Percentiles rank a stretch among this genome's conserved stretches.
phyloP scores from a whole-genome alignment of 192 early-diverging fungal species.

The Lobulomyces angularis region DNA sequence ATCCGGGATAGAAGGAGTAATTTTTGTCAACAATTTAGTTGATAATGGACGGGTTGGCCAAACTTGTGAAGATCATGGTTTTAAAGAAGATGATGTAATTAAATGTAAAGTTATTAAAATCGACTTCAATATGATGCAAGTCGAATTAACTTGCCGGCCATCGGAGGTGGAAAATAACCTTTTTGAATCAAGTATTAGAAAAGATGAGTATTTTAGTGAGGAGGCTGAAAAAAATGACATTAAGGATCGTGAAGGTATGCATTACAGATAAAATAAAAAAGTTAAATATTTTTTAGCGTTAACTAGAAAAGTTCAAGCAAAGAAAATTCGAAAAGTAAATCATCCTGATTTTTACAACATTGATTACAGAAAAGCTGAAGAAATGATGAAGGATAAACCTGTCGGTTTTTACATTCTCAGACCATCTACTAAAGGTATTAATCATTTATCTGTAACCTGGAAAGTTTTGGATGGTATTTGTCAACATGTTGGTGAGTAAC shows the following conservation, averaged over 20 bases:
- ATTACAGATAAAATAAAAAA: neutral
- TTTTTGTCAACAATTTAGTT: constrained; percentile 47
- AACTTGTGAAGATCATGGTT: constrained; percentile 24
- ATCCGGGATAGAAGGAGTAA: constrained; percentile 75
- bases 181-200: no score
- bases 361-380: constrained; percentile 57
- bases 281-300: neutral
- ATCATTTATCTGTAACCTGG: constrained; percentile 87
- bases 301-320: constrained; percentile 7
- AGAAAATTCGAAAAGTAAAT: constrained; percentile 50
- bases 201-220: no score
- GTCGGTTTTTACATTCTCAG: constrained; percentile 75
- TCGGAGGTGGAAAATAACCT: no score
- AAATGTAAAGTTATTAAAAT: constrained; percentile 66
- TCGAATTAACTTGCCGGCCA: constrained; percentile 58
- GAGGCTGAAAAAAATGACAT: constrained; percentile 9
- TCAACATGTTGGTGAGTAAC: constrained; percentile 64
- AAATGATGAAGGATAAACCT: constrained; percentile 50
- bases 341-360: constrained; percentile 78
- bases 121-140: constrained; percentile 61
- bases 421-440: constrained; percentile 75
- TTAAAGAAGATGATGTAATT: constrained; percentile 56
- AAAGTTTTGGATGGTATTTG: constrained; percentile 76
- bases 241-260: constrained; percentile 9
- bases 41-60: constrained; percentile 18